phyloP scores from a whole-genome alignment of 2,329 filamentous ascomycete genomes.

The Apiospora kogelbergensis region DNA sequence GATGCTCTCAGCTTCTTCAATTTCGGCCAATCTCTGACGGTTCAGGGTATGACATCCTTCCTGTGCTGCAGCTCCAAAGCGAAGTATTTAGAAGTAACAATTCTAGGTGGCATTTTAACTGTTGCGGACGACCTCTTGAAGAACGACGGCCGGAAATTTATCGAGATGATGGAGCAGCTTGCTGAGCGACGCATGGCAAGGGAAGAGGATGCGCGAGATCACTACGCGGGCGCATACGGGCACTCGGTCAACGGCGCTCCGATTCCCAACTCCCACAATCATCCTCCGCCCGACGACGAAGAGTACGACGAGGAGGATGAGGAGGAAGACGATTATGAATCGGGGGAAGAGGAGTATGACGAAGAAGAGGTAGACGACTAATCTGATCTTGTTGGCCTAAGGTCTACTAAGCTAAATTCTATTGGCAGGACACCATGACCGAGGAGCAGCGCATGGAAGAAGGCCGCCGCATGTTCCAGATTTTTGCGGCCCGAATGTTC shows the following conservation, averaged over 20 bases:
- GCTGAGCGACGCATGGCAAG: conserved; percentile 96
- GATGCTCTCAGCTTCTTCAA: conserved; percentile 67
- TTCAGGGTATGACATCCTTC: conserved; percentile 63
- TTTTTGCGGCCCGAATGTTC: conserved; percentile 98
- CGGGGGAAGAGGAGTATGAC: conserved; percentile 66
- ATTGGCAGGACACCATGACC: conserved; percentile 87
- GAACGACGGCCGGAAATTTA: conserved; percentile 99
- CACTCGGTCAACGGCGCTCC: conserved; percentile 61
- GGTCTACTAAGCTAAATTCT: conserved; percentile 34
- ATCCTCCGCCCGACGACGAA: conserved; percentile 69
- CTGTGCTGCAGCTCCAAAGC: conserved; percentile 18
- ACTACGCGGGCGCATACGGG: conserved; percentile 58
- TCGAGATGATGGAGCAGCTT: conserved; percentile 99
- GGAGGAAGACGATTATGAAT: conserved; percentile 60
- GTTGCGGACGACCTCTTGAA: conserved; percentile 98
- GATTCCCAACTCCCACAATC: conserved; percentile 61
- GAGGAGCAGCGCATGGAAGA: conserved; percentile 99
- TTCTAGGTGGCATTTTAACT: conserved; percentile 90
- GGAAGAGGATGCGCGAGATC: conserved; percentile 81
- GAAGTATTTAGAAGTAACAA: conserved; percentile 32
- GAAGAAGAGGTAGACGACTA: conserved; percentile 68
- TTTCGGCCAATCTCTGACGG: conserved; percentile 95
- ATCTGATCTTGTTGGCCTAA: conserved; percentile 17
- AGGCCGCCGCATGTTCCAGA: conserved; percentile 97
- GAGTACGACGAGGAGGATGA: conserved; percentile 71